Evolutionary conservation across 768 basidiomycete genomes (phyloP).

Genomic region (Sarcodon aspratus): DNA sequence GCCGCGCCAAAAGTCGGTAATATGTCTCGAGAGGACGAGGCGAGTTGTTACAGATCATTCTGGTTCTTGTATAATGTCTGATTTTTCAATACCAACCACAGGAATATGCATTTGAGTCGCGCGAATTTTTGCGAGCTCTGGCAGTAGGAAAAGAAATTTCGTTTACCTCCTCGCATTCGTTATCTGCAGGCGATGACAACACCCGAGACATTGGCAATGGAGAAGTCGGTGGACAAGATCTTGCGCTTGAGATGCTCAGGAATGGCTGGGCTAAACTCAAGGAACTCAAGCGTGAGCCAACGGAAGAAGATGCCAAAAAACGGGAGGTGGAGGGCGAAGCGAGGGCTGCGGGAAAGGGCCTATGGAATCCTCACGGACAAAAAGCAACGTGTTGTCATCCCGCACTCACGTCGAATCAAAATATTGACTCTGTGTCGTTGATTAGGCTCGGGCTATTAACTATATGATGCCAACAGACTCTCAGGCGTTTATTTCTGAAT

Average conservation of each 20-base stretch:
- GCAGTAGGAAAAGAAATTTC: slow-evolving; percentile 86
- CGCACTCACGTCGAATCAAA: neutral
- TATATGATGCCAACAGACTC: slow-evolving; percentile 88
- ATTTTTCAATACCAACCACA: slow-evolving; percentile 16
- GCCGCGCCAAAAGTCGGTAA: slow-evolving; percentile 78
- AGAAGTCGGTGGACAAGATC: slow-evolving; percentile 61
- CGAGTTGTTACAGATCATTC: slow-evolving; percentile 33
- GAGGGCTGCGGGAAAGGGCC: slow-evolving; percentile 59
- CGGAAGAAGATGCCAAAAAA: slow-evolving; percentile 64
- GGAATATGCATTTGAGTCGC: slow-evolving; percentile 88
- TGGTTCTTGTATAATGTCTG: neutral
- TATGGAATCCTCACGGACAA: slow-evolving; percentile 80
- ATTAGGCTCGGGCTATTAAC: slow-evolving; percentile 60
- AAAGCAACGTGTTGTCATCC: slow-evolving; percentile 25
- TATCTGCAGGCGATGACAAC: slow-evolving; percentile 65
- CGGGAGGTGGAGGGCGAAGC: slow-evolving; percentile 72
- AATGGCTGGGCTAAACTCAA: slow-evolving; percentile 93
- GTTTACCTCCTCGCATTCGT: slow-evolving; percentile 71
- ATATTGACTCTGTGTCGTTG: slow-evolving; percentile 2
- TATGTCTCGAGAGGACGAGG: slow-evolving; percentile 68
- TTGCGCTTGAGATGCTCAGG: slow-evolving; percentile 66
- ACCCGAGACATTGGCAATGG: slow-evolving; percentile 73
- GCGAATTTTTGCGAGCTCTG: slow-evolving; percentile 81
- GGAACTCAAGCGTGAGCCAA: slow-evolving; percentile 74
- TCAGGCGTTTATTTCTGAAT: slow-evolving; percentile 77